phyloP scores from a whole-genome alignment of 148 eudicot genomes.

The Heliamphora exappendiculata region DNA sequence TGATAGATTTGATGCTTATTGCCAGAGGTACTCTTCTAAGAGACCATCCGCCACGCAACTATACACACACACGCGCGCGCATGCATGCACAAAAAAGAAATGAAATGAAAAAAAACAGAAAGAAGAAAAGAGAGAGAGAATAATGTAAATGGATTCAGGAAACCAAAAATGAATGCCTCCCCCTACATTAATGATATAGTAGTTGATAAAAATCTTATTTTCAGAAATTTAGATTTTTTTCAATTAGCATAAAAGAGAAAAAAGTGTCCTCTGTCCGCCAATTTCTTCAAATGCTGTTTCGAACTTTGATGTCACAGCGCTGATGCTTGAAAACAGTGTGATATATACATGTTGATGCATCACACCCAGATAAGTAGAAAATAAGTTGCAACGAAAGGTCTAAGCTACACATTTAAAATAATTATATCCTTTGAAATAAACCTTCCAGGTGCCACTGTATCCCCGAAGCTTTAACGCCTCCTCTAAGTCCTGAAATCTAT shows the following conservation, averaged over 20 bases:
- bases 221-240: not conserved
- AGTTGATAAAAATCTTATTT: too few relatives aligned
- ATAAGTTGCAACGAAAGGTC: not conserved
- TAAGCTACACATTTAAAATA: not conserved
- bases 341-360: not conserved
- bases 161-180: too few relatives aligned
- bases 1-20: too few relatives aligned
- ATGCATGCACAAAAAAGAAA: too few relatives aligned
- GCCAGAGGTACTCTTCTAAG: too few relatives aligned
- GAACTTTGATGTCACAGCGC: not conserved
- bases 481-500: conserved; percentile 73
- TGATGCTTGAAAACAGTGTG: not conserved
- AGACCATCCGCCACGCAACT: too few relatives aligned
- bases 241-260: not conserved
- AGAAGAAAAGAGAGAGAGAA: too few relatives aligned
- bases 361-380: not conserved
- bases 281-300: not conserved
- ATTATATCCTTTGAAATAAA: conserved; percentile 15
- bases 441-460: conserved; percentile 94
- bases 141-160: too few relatives aligned
- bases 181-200: too few relatives aligned
- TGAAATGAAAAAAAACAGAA: too few relatives aligned
- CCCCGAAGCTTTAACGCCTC: conserved; percentile 65
- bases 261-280: not conserved
- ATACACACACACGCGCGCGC: too few relatives aligned